A percentile compares a stretch with the other conserved stretches of the same genome.
Conservation (phyloP, 345 rosid species). For the Euphorbia tirucalli region DNA sequence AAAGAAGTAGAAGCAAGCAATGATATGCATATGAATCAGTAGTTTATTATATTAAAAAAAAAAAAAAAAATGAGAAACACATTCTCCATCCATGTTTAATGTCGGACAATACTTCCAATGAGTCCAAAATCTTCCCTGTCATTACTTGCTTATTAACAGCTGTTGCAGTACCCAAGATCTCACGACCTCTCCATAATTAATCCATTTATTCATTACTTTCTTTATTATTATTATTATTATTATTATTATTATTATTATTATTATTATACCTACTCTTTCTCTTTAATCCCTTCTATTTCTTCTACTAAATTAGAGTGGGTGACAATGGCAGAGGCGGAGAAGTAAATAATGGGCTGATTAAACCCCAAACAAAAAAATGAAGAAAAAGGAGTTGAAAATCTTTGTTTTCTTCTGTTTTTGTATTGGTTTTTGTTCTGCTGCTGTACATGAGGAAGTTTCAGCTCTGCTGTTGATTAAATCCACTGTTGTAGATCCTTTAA, state of each 20-base stretch:
- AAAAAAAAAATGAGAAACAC: conserved; percentile 35
- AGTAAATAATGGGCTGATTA: conserved; percentile 19
- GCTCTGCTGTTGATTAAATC: conserved; percentile 59
- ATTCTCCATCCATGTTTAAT: conserved; percentile 60
- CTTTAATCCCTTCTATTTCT: conserved; percentile 39
- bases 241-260: too few species aligned
- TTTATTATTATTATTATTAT: conserved; percentile 25
- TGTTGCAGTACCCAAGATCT: conserved; percentile 50
- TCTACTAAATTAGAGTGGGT: conserved; percentile 1
- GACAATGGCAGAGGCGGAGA: conserved; percentile 39
- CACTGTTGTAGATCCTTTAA: conserved; percentile 56
- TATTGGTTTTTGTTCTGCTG: conserved; percentile 43
- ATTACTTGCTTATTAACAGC: conserved; percentile 44
- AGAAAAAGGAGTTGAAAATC: conserved; percentile 32
- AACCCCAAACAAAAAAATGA: conserved; percentile 22
- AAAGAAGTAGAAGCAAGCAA: conserved; percentile 5
- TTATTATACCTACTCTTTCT: conserved; percentile 25
- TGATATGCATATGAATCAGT: conserved; percentile 7
- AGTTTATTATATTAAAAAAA: too few species aligned
- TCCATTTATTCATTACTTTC: conserved; percentile 17
- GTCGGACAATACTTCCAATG: conserved; percentile 58
- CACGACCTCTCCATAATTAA: conserved; percentile 44
- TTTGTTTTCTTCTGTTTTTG: conserved; percentile 42
- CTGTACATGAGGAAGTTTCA: conserved; percentile 40
- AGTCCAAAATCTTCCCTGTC: conserved; percentile 48